Base-by-base conservation (phyloP, 202 grass and related monocot species). In the Bolboschoenoplectus hybrid region DNA sequence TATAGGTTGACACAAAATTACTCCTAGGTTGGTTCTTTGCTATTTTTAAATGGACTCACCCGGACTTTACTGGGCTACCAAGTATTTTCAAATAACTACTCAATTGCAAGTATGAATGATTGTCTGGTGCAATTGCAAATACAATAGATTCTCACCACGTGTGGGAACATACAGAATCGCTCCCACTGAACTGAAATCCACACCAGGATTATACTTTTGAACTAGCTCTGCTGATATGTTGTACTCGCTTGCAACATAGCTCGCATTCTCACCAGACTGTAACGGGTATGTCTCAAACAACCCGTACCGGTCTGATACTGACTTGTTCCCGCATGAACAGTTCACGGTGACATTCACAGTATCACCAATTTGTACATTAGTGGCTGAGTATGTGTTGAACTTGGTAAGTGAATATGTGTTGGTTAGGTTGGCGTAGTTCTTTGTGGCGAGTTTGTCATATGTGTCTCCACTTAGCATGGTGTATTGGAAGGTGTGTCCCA, bases 281-380 rank as follows among this genome's bases (percentile, higher is more conserved):
- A 97, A 93, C 81, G 95, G 95, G 77, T 88, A 88, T 0, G 95
- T 93, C 44, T 90, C 76, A 81, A 97, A 97, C 7, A 97, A 45
- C 2, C 95, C 95, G 13, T 97, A 97, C 1, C 26, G 68, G 0
- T 3, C 9, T 34, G 91, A 97, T 2, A 93, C 61, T 0, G 0
- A 26, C 0, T 0, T 2, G 84, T 97, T 73, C 10, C 91, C 95
- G 49, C 95, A 97, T 14, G 93, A 86, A 75, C 95, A 97, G 71
- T 97, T 97, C 81, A 97, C 84, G 13, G 38, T 91, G 81, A 86
- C 87, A 66, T 89, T 91, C 3, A 97, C 45, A 5, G 17, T 81
- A 53, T 0, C 70, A 63, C 55, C 49, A 71, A 6, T 10, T 53
- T 89, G 89, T 85, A 93, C 84, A 63, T 91, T 92, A 74, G 9